Evolutionary conservation across 1,139 yeast genomes (phyloP), one percentile per base, ranked within the genome.

Genomic region (Geotrichum candidum): DNA sequence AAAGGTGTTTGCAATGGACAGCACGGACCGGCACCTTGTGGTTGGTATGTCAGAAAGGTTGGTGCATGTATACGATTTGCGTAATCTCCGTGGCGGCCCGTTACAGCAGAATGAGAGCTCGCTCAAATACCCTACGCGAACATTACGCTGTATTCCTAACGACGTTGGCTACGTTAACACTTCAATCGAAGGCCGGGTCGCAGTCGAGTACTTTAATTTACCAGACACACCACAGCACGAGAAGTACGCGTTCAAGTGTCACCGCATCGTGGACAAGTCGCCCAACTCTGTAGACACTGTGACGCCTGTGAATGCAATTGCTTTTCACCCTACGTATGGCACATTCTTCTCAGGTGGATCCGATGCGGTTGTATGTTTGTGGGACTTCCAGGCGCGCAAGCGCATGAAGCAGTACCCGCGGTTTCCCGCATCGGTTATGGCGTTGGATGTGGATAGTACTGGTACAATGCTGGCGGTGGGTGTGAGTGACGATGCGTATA

Each of bases 181-280:
- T n/a, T 87, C 96, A 2, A 81, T 90, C 15, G 97, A 91, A 68
- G 97, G 97, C 0, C 78, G 96, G 55, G 94, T 90, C 0, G 87
- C 96, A 0, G 82, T 92, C 51, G 96, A 90, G 67, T 87, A 82
- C 70, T 84, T 86, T 63, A 84, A 86, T 61, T 78, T 82, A 1
- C 72, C 80, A 0, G 80, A 82, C 0, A 77, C 77, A 25, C 73
- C 73, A 0, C 86, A 84, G 65, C 71, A 73, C 5, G 74, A 79
- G 60, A 81, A 84, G 62, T 92, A 86, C 72, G 96, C 96, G 0
- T 92, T 91, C 78, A 86, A 90, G 69, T 88, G 96, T 67, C 97
- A 92, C 72, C 76, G 96, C 48, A 73, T 73, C 3, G 68, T 71
- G 35, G 81, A 81, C 63, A 74, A 75, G 59, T 59, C 60, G 11